Conservation (phyloP, 129 eudicot genomes). For the Lonicera japonica region DNA sequence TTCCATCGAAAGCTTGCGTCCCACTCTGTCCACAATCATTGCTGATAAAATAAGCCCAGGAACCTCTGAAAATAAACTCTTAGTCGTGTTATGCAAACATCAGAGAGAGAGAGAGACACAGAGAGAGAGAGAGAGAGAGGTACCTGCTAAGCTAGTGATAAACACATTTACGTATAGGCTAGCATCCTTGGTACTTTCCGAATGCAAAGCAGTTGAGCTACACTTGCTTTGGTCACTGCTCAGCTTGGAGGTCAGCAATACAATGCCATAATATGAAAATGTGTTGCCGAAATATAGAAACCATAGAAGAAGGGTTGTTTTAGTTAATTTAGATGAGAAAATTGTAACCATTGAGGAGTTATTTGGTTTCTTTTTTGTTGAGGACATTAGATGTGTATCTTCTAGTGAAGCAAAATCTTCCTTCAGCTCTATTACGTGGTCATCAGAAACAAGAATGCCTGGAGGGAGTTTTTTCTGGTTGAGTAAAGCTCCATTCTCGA, state of each 20-base stretch:
- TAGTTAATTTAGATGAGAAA: conserved; percentile 39
- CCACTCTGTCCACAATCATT: conserved; percentile 45
- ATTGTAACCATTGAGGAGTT: conserved; percentile 21
- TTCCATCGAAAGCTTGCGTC: conserved; percentile 53
- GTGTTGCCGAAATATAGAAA: conserved; percentile 51
- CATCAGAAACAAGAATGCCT: conserved; percentile 30
- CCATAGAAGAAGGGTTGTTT: conserved; percentile 51
- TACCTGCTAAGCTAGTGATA: conserved; percentile 70
- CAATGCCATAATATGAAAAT: conserved; percentile 58
- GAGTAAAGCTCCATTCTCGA: conserved; percentile 36
- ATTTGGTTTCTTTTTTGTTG: conserved; percentile 9
- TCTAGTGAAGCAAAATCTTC: conserved; percentile 24
- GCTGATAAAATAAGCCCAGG: conserved; percentile 59
- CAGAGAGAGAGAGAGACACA: too few species aligned
- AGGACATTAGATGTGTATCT: conserved; percentile 21
- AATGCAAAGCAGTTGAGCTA: conserved; percentile 15
- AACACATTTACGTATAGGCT: conserved; percentile 61
- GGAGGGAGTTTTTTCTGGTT: conserved; percentile 42
- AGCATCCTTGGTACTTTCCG: conserved; percentile 18
- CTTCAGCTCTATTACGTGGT: conserved; percentile 15
- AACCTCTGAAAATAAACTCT: conserved; percentile 33
- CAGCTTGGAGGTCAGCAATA: conserved; percentile 57
- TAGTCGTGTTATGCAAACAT: not conserved
- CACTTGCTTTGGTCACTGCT: conserved; percentile 42
- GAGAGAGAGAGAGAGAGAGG: not conserved